phyloP scores from a whole-genome alignment of 768 basidiomycete species.

The Xerocomellus dryophilus region DNA sequence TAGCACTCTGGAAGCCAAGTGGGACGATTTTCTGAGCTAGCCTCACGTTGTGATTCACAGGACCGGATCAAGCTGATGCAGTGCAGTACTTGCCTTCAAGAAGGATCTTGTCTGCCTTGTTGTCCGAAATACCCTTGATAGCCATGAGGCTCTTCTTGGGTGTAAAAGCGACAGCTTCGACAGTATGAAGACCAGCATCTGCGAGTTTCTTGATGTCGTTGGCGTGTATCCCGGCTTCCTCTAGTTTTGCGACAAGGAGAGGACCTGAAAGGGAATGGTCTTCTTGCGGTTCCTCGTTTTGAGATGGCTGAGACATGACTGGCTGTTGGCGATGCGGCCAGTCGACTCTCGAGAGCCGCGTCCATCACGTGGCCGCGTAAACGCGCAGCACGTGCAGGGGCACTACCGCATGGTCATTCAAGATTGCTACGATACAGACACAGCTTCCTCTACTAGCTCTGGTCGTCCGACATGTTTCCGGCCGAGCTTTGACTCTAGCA shows the following conservation, averaged over 20 bases:
- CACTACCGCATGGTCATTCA: background rate
- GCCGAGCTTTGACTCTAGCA: constrained; percentile 61
- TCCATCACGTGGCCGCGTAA: constrained; percentile 33
- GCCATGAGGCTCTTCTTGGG: constrained; percentile 88
- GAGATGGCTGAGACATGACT: constrained; percentile 47
- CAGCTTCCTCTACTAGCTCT: constrained; percentile 8
- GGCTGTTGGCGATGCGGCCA: background rate
- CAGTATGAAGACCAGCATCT: constrained; percentile 89
- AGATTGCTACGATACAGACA: background rate
- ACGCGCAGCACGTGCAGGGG: constrained; percentile 3
- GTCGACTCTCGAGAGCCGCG: constrained; percentile 22
- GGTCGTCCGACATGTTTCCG: constrained; percentile 30
- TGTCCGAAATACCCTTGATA: constrained; percentile 96
- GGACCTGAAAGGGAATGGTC: constrained; percentile 69
- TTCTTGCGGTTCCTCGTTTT: constrained; percentile 48
- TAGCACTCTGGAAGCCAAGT: constrained; percentile 96
- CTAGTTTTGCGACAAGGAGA: constrained; percentile 75
- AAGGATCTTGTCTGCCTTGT: constrained; percentile 96
- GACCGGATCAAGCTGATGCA: background rate
- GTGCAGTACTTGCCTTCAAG: constrained; percentile 63
- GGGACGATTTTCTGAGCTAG: constrained; percentile 94
- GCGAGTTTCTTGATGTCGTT: constrained; percentile 94
- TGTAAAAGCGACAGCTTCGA: constrained; percentile 95
- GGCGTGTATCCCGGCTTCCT: constrained; percentile 84
- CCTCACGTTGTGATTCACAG: constrained; percentile 8